Base-by-base conservation (phyloP, 306 rosid species). In the Quercus alba region DNA sequence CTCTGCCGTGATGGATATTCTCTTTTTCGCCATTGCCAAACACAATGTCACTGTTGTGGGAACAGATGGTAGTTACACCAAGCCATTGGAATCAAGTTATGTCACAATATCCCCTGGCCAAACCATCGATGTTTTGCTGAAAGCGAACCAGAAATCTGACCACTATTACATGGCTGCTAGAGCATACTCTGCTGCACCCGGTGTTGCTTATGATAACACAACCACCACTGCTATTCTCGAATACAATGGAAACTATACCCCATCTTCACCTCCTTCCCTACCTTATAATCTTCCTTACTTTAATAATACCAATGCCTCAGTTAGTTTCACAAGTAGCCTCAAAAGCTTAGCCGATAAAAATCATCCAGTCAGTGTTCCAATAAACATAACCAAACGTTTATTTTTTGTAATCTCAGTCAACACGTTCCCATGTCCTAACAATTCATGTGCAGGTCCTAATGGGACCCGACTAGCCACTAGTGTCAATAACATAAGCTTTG, bases 291-390 rank as follows among this genome's bases (percentile, higher is more conserved):
- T 83, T 70, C 83, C 83, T 69, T 20, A 41, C 56, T 35, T 59
- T n/a, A 75, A 75, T 18, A 86, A 87, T 66, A 87, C 90, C 21
- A 59, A 44, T 19, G 78, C 82, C 6, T 80, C 84, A 15, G 20
- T 79, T 44, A 72, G 67, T 46, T 74, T 82, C 75, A 67, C 86
- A 20, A 35, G 70, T 4, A 46, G 76, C 17, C 84, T 89, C 1
- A 81, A 67, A 83, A 86, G 90, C 77, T 77, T 82, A 33, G 83
- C 81, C 0, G 49, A 76, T 30, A 26, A 70, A 11, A 77, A 80
- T 13, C 90, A 87, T 18, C 83, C 87, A 4, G 13, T 77, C 30
- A 54, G 77, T 2, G 85, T 89, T 19, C 93, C 93, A 1, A 17
- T 33, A 20, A 18, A 80, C 8, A 35, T 35, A 35, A 35, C 41